Base-by-base conservation (phyloP, 345 rosid species). In the Populus ilicifolia region DNA sequence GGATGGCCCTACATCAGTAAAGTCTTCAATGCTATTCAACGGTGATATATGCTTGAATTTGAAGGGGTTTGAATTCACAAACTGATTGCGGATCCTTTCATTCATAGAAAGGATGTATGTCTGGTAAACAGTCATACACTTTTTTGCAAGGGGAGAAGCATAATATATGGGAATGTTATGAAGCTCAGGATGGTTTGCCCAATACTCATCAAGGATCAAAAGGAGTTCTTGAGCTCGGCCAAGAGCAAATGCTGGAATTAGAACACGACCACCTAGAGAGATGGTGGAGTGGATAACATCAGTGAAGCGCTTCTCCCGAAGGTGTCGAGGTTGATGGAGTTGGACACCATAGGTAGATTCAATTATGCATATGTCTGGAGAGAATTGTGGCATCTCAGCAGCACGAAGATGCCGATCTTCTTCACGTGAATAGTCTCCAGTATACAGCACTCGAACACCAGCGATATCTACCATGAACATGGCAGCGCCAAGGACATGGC, bases 391-490 rank as follows among this genome's bases (percentile, higher is more conserved):
- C 80, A 88, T 86, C 88, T 95, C 99, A 80, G 99, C 98, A 78
- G 98, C 96, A 74, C 90, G 88, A 70, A 95, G 93, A 89, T 95
- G 99, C 63, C 97, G 81, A 80, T 93, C 98, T 85, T 95, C 99
- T 84, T 93, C 97, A 21, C 97, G 91, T 59, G 99, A 95, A 74
- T 95, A 95, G 63, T 95, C 99, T 54, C 99, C 99, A 27, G 97
- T 93, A 77, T 95, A 95, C 73, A 95, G 98, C 68, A 90, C 89
- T 66, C 96, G 91, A 27, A 95, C 98, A 78, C 98, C 90, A 16
- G 99, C 98, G 76, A 95, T 86, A 78, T 95, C 98, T 36, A 93
- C 99, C 98, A 95, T 95, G 78, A 95, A 95, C 99, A 93, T 95
- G 62, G 98, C 97, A 82, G 99, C 99, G 70, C 99, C 99, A 73